A percentile compares a stretch with the other conserved stretches of the same genome.
Conservation (phyloP, 192 early-diverging fungal species). For the Rhizoclosmatium sp. region DNA sequence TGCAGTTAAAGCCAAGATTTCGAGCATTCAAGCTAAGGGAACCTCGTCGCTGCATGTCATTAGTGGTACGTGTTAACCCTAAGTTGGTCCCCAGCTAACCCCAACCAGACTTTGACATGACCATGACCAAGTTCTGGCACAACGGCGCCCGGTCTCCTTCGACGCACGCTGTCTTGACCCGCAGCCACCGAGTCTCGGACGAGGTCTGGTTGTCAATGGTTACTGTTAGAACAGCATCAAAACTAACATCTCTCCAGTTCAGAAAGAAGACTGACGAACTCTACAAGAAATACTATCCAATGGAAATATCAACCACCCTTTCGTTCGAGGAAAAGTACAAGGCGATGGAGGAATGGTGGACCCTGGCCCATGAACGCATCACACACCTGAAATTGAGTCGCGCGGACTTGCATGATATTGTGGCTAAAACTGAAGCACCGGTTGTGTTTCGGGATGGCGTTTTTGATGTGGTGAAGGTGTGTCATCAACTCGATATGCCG, state of each 20-base stretch:
- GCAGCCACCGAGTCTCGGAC: slow-evolving; percentile 39
- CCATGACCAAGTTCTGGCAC: slow-evolving; percentile 64
- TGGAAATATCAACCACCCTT: slow-evolving; percentile 68
- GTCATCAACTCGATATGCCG: slow-evolving; percentile 52
- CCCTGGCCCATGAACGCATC: slow-evolving; percentile 64
- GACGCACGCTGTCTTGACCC: slow-evolving; percentile 53
- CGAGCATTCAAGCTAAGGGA: slow-evolving; percentile 60
- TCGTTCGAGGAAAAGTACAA: slow-evolving; percentile 65
- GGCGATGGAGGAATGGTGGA: slow-evolving; percentile 79
- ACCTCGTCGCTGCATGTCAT: slow-evolving; percentile 62
- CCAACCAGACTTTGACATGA: slow-evolving; percentile 77
- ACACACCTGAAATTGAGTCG: slow-evolving; percentile 57
- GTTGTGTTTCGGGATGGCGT: slow-evolving; percentile 60
- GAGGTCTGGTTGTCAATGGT: slow-evolving; percentile 42
- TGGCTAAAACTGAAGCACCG: slow-evolving; percentile 43
- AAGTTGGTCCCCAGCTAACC: background rate
- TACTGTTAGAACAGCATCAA: too few relatives aligned
- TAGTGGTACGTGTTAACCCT: slow-evolving; percentile 47
- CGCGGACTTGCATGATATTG: slow-evolving; percentile 60
- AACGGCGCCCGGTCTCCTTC: slow-evolving; percentile 53
- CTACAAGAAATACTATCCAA: slow-evolving; percentile 75
- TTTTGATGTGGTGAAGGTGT: slow-evolving; percentile 48
- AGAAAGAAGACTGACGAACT: slow-evolving; percentile 53
- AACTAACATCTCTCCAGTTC: slow-evolving; percentile 44
- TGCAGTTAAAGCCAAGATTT: slow-evolving; percentile 51